Evolutionary conservation across 495 filamentous ascomycete genomes (phyloP), one percentile per base, ranked within the genome.

Genomic region (Usnea hakonensis): DNA sequence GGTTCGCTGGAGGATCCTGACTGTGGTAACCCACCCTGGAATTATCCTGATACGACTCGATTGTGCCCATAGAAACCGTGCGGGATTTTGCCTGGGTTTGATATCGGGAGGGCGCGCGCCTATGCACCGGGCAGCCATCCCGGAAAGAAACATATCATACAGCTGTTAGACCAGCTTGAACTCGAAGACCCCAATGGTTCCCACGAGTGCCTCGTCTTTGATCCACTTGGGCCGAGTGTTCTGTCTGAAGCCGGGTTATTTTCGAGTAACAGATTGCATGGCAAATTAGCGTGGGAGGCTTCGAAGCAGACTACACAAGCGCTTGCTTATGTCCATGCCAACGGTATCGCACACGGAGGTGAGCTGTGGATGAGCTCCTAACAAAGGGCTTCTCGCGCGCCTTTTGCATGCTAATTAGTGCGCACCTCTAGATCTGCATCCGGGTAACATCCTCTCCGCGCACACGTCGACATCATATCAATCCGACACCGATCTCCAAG

Each of bases 151-250:
- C 68, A 70, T 67, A 65, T 80, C 40, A 73, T 72, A 55, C 66
- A 70, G 53, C 63, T 80, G 28, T 48, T 78, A 37, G 77, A 73
- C 43, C 62, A 72, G 16, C 80, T 83, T 60, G 60, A 76, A 57
- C 73, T 77, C 60, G 37, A 58, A 37, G 77, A 77, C 10, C 79
- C 78, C 10, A 82, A 82, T 67, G 79, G 80, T 3, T 67, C 65
- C 10, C 80, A 81, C 64, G 68, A 67, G 16, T 82, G 80, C 48
- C 72, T 83, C 11, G 77, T 81, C 38, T 74, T 79, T 65, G 75
- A 81, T 61, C 68, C 70, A 13, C 74, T 82, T 74, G 78, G 78
- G 35, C 75, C 77, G 11, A 74, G 66, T 65, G 61, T 76, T 35
- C 13, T 58, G 14, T 58, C 53, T 44, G 48, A 63, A 48, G 55